Base-by-base conservation (phyloP, 371 early-diverging fungal species). In the Encephalitozoon cuniculi region DNA sequence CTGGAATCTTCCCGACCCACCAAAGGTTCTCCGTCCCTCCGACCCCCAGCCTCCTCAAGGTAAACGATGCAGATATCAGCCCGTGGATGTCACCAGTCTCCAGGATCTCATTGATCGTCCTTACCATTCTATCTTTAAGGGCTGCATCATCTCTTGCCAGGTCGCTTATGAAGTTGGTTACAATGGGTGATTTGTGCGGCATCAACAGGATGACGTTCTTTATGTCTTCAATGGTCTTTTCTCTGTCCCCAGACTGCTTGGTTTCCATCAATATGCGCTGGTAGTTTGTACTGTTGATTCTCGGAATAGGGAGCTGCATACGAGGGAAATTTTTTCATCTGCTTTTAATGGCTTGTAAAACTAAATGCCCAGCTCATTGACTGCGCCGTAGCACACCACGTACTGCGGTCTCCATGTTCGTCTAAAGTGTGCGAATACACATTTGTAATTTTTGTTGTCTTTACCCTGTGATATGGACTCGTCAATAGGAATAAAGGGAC, bases 401-500 rank as follows among this genome's bases (percentile, higher is more conserved):
- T 21, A 6, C 21, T 21, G 2, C 21, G 1, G 18, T 21, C n/a
- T 46, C 21, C 21, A 1, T 46, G 15, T 46, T 46, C 21, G 21
- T 15, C 21, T 21, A 15, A 46, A 7, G 15, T 18, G 21, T 46
- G 21, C 21, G 15, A 46, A 46, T 41, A 18, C 7, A 2, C 49
- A 46, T 46, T 46, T 46, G 49, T 46, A 46, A 46, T 46, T 59
- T 59, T 59, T 59, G 32, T 59, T 59, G 59, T 59, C 39, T 30
- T 34, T 34, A 59, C 59, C 32, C 59, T 39, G 37, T 49, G 32
- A 23, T 34, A 77, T 77, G 77, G 77, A 77, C 28, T 28, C 68
- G 26, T 44, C 63, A 15, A 52, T 77, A 66, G 77, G 49, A 46
- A 52, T 77, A 65, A 71, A 67, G 66, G 63, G 73, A 28, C 71